Base-by-base conservation (phyloP, 1,139 yeast genomes). In the Blastobotrys proliferans region DNA sequence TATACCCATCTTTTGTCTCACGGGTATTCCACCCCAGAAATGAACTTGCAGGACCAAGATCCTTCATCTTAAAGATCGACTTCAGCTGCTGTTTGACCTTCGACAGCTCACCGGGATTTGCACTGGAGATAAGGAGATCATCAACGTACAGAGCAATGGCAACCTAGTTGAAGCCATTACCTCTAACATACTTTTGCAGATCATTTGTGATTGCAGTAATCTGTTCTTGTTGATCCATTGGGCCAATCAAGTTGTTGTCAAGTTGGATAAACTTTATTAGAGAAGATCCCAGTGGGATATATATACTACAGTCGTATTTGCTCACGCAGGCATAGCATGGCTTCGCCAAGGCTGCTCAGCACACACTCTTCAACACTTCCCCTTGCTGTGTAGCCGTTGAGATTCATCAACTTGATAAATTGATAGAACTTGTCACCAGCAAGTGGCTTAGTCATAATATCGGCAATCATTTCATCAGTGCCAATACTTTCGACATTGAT, bases 401-500 rank as follows among this genome's bases (percentile, higher is more conserved):
- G n/a, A 21, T 21, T 34, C 19, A 13, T 21, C 27, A 21, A 21
- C 28, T 8, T 34, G 6, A 14, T 13, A 34, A 6, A 13, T 8
- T 24, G 8, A 17, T 6, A 13, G 6, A 10, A 30, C 14, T 8
- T 14, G 5, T 8, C 34, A 30, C 5, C 6, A 8, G 32, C 24
- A 18, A 26, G 22, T 11, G 24, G 29, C 26, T 36, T 27, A 8
- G 33, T 27, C 20, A 28, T 13, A 18, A 36, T 11, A 28, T 36
- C 33, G 6, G 40, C 33, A 10, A 36, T 18, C 33, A 26, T 36
- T n/a, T 17, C 33, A 16, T 18, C 16, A 28, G 43, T 28, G 14
- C 19, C 24, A 20, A 33, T 19, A 19, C 9, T 17, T 19, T 21
- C 27, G 3, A 36, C 19, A 17, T 9, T 5, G 17, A 36, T 19